A percentile compares a stretch with the other conserved stretches of the same genome.
phyloP scores from a whole-genome alignment of 306 rosid species.

The Fragaria ananassa region DNA sequence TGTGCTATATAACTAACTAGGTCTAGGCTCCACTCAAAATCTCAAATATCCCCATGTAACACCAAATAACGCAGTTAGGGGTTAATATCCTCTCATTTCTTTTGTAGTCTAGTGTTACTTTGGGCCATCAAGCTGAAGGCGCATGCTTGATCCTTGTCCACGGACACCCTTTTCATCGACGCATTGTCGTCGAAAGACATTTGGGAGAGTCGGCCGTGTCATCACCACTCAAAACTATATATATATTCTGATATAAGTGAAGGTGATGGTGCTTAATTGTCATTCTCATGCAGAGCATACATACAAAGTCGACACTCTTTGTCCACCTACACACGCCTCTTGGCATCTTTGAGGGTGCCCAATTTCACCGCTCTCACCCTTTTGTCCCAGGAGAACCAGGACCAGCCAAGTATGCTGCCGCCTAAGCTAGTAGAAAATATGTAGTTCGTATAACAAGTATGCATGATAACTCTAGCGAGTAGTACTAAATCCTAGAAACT shows the following conservation, averaged over 20 bases:
- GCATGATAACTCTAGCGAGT: neutral
- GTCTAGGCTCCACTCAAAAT: neutral
- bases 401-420: neutral
- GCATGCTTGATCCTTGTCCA: neutral
- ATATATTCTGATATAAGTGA: too few species aligned
- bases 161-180: neutral
- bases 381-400: neutral
- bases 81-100: neutral
- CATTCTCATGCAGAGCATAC: neutral
- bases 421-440: neutral
- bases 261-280: neutral
- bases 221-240: neutral
- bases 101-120: neutral
- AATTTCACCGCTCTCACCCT: neutral
- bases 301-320: neutral
- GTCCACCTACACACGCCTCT: slow-evolving; percentile 4
- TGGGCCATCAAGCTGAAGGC: neutral
- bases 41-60: neutral
- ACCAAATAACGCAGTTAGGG: neutral
- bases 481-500: neutral
- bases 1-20: too few species aligned
- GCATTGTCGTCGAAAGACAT: neutral
- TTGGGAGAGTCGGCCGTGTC: neutral
- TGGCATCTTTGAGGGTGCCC: neutral
- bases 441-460: neutral